A percentile compares a stretch with the other conserved stretches of the same genome.
Conservation (phyloP, 805 yeast species). For the Candida nanaspora region DNA sequence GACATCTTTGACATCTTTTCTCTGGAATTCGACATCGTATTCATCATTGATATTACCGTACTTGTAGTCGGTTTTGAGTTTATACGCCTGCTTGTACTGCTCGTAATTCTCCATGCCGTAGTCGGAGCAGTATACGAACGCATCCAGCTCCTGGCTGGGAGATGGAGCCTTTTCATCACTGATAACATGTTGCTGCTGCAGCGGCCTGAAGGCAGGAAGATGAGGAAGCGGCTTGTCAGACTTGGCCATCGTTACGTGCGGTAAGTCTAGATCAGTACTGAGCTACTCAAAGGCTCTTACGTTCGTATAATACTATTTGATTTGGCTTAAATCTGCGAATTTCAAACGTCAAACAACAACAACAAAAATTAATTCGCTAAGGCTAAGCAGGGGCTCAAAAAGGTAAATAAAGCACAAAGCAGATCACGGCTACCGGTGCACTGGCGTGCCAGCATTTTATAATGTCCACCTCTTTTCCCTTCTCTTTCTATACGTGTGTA, state of each 20-base stretch:
- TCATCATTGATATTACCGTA: constrained; percentile 15
- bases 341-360: too few relatives aligned
- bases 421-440: background rate
- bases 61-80: constrained; percentile 21
- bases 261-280: background rate
- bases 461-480: too few relatives aligned
- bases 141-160: constrained; percentile 9
- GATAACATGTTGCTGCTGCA: background rate
- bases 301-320: too few relatives aligned
- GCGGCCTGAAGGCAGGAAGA: constrained; percentile 1
- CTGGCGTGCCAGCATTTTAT: too few relatives aligned
- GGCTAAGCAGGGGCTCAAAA: background rate
- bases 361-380: background rate
- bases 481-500: too few relatives aligned
- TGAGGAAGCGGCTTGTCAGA: background rate
- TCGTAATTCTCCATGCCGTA: constrained; percentile 16
- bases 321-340: too few relatives aligned
- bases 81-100: constrained; percentile 19
- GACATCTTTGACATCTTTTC: constrained; percentile 60
- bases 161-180: background rate
- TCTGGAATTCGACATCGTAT: constrained; percentile 38
- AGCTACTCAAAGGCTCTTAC: too few relatives aligned
- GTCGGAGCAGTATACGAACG: constrained; percentile 25
- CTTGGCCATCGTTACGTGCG: constrained; percentile 1
- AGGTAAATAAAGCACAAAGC: background rate